These are phyloP conservation scores for Xylaria grammica DNA, from an alignment of 495 filamentous ascomycete genomes.

Conservation along the genomic window DNA sequence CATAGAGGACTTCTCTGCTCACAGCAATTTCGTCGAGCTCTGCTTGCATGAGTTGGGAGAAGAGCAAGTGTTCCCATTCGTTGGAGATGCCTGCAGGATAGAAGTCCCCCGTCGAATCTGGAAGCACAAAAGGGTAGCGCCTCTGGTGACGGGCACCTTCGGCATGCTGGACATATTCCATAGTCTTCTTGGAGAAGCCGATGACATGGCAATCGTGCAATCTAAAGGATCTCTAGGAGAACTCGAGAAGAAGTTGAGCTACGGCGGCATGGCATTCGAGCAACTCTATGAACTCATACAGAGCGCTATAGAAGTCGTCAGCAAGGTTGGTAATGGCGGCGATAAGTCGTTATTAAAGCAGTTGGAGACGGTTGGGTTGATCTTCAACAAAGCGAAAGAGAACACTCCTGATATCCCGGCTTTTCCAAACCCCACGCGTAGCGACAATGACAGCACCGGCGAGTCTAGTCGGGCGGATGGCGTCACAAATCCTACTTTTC, in stretches of 20 bases:
- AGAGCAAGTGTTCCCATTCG: constrained; percentile 71
- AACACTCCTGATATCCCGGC: constrained; percentile 30
- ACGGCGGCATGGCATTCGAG: constrained; percentile 51
- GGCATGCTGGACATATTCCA: constrained; percentile 82
- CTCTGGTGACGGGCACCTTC: constrained; percentile 76
- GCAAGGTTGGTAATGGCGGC: constrained; percentile 66
- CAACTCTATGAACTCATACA: constrained; percentile 57
- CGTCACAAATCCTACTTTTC: constrained; percentile 29
- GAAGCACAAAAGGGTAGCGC: constrained; percentile 59
- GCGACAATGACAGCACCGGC: constrained; percentile 36
- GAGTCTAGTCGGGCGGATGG: constrained; percentile 58
- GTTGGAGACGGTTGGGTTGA: constrained; percentile 15
- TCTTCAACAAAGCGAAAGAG: constrained; percentile 16
- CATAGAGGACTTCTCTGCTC: constrained; percentile 71
- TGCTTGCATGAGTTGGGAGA: constrained; percentile 73
- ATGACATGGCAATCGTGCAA: constrained; percentile 68
- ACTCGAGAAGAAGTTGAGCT: constrained; percentile 66
- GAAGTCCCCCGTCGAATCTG: constrained; percentile 61
- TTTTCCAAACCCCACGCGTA: constrained; percentile 45
- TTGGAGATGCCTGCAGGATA: constrained; percentile 64
- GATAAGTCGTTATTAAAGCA: constrained; percentile 21
- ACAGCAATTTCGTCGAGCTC: constrained; percentile 77
- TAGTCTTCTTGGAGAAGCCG: constrained; percentile 73
- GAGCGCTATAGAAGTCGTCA: constrained; percentile 66
- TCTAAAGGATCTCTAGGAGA: constrained; percentile 68